Evolutionary conservation across 768 basidiomycete genomes (phyloP), one percentile per base, ranked within the genome.

Genomic region (Lactarius vividus): DNA sequence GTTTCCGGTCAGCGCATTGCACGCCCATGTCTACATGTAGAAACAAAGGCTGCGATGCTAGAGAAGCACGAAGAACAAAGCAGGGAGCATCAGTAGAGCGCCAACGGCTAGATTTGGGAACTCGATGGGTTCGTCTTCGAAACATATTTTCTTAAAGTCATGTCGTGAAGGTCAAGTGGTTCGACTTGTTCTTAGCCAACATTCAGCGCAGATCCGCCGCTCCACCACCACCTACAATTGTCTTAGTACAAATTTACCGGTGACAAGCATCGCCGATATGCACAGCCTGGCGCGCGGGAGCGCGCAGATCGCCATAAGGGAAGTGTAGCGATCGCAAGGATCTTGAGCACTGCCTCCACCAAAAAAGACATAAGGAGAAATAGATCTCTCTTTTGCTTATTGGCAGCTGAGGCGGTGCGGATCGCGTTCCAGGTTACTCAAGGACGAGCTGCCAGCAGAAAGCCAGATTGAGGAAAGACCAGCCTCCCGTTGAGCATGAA

Each of bases 251-350:
- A 10, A 31, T 31, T 18, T 9, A 56, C n/a, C 16, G n/a, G 39
- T 53, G 56, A 40, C 56, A 33, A 49, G 39, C 37, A 57, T 65
- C 44, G 56, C 37, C 60, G 65, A 66, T 62, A 61, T 13, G 61
- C 39, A 57, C 28, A 37, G 40, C 61, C 37, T 31, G 26, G 46
- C 26, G 23, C 20, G 46, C 10, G 35, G 61, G 18, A 31, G 55
- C 44, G 57, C n/a, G 13, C 60, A 16, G 46, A 61, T 66, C 55
- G 49, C 55, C 31, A 56, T 29, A 49, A 7, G 35, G 31, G 46
- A 26, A n/a, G n/a, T 13, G 35, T 18, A 39, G 39, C 1, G 29
- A 13, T 42, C 39, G 31, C 42, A 31, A 49, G 58, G 28, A 23
- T 37, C 40, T 26, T 52, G 23, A 52, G 49, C 13, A 28, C 49